Conservation (phyloP, 2,329 filamentous ascomycete species). For the Colletotrichum higginsianum region DNA sequence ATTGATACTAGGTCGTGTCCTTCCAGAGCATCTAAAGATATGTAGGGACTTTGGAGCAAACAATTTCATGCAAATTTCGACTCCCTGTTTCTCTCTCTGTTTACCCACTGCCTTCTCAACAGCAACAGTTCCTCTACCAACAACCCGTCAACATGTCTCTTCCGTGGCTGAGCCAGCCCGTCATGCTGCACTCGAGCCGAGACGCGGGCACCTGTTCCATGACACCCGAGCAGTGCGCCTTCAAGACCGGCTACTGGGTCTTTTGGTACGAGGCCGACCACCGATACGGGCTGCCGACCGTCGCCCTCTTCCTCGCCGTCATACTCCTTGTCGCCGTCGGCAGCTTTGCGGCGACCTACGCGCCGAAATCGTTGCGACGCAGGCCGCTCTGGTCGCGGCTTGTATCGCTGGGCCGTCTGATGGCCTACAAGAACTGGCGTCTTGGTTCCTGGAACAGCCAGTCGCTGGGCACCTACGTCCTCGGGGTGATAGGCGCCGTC, state of each 20-base stretch:
- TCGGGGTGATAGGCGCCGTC: slow-evolving; percentile 57
- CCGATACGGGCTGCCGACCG: slow-evolving; percentile 65
- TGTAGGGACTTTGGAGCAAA: not conserved
- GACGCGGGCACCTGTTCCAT: slow-evolving; percentile 50
- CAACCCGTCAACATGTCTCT: slow-evolving; percentile 23
- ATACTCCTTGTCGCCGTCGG: slow-evolving; percentile 64
- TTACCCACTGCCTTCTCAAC: not conserved
- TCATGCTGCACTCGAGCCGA: slow-evolving; percentile 57
- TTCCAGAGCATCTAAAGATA: not conserved
- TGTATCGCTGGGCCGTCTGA: slow-evolving; percentile 34
- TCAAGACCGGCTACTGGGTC: slow-evolving; percentile 61
- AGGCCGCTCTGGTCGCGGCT: slow-evolving; percentile 18
- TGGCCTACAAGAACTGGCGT: slow-evolving; percentile 46
- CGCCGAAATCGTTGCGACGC: slow-evolving; percentile 48
- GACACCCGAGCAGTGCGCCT: slow-evolving; percentile 61
- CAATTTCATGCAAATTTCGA: too few species aligned
- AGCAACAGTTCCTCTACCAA: not conserved
- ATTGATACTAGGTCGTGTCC: not conserved
- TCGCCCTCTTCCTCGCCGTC: slow-evolving; percentile 66
- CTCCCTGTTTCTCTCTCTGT: not conserved
- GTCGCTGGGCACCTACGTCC: slow-evolving; percentile 59
- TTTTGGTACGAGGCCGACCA: slow-evolving; percentile 62
- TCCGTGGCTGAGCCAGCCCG: slow-evolving; percentile 57
- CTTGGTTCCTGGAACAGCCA: slow-evolving; percentile 57
- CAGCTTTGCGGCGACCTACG: slow-evolving; percentile 56